Conservation (phyloP, 148 eudicot species). For the Rhododendron ovatum region DNA sequence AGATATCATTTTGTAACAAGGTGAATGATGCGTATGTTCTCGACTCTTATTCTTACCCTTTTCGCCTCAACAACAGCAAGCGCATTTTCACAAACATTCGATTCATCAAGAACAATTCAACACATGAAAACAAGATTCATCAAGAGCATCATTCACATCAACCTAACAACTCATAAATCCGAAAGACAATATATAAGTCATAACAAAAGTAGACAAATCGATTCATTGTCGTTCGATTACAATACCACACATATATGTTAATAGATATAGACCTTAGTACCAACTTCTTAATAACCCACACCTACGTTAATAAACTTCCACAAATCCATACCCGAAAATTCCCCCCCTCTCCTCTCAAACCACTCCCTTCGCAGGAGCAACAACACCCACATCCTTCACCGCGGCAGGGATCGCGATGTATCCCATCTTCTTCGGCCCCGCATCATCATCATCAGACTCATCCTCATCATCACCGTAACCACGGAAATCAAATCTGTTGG, state of each 20-base stretch:
- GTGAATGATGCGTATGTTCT: neutral
- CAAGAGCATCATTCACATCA: neutral
- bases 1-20: neutral
- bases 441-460: slow-evolving; percentile 42
- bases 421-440: slow-evolving; percentile 51
- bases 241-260: neutral
- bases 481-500: slow-evolving; percentile 26
- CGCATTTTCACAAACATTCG: neutral
- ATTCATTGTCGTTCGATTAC: neutral
- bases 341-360: slow-evolving; percentile 15
- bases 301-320: neutral
- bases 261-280: neutral
- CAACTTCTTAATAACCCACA: neutral
- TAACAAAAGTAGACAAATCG: neutral
- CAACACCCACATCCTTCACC: slow-evolving; percentile 1
- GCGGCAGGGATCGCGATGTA: slow-evolving; percentile 42
- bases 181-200: neutral
- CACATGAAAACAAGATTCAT: neutral
- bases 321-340: neutral
- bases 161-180: neutral
- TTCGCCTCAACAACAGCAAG: neutral
- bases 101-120: neutral
- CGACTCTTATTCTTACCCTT: neutral
- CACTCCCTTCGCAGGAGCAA: slow-evolving; percentile 29
- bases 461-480: slow-evolving; percentile 27